Evolutionary conservation across 2,329 filamentous ascomycete species (phyloP).

Genomic region (Cryphonectria naterciae): DNA sequence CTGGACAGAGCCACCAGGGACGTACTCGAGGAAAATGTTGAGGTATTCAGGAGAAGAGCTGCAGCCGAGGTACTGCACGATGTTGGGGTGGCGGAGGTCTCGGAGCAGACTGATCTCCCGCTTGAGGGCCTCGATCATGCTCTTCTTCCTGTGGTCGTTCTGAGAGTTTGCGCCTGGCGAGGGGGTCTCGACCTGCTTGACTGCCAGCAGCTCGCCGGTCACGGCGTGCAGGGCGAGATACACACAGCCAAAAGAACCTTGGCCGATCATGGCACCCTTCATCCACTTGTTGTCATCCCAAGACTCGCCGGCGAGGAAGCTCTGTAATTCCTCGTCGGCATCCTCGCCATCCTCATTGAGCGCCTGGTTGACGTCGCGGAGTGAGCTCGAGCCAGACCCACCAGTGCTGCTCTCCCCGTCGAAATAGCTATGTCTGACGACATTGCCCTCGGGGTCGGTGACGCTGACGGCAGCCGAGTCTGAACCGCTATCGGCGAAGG

Average conservation of each 20-base stretch:
- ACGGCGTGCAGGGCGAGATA: constrained; percentile 94
- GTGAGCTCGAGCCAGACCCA: constrained; percentile 68
- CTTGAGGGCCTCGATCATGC: constrained; percentile 97
- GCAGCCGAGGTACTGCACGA: constrained; percentile 96
- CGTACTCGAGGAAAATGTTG: constrained; percentile 99
- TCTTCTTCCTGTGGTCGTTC: constrained; percentile 89
- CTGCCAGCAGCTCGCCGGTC: constrained; percentile 94
- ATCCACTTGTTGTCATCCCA: constrained; percentile 99
- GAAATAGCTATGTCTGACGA: constrained; percentile 77
- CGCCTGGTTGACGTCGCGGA: constrained; percentile 83
- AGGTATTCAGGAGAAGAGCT: constrained; percentile 88
- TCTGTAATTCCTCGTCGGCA: constrained; percentile 83
- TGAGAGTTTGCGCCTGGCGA: constrained; percentile 76
- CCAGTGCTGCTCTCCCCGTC: constrained; percentile 71
- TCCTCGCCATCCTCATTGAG: constrained; percentile 91
- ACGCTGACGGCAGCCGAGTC: constrained; percentile 73
- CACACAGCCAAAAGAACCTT: constrained; percentile 94
- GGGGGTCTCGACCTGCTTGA: constrained; percentile 96
- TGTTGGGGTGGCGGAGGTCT: constrained; percentile 93
- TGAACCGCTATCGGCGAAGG: constrained; percentile 74
- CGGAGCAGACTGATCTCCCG: constrained; percentile 93
- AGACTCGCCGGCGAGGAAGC: constrained; percentile 88
- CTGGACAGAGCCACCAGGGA: constrained; percentile 94
- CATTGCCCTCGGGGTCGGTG: constrained; percentile 76
- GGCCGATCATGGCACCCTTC: constrained; percentile 96